These are phyloP conservation scores for Aspergillus sp. DNA, from an alignment of 2,329 filamentous ascomycete species.

Conservation along the genomic window DNA sequence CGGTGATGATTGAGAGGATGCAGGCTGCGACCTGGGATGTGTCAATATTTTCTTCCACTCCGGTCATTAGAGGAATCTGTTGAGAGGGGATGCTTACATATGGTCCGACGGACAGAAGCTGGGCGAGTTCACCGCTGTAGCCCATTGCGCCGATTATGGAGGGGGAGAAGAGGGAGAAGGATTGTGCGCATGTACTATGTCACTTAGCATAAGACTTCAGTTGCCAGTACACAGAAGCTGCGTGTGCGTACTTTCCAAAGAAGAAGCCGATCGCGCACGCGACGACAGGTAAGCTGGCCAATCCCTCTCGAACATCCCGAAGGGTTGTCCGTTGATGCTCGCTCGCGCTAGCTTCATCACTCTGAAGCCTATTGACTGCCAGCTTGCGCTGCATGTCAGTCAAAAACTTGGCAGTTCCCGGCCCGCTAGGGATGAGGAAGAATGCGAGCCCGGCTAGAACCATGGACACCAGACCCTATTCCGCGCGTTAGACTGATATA, in stretches of 20 bases:
- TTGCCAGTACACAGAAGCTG: too few species aligned
- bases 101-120: constrained; percentile 16
- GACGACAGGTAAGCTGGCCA: constrained; percentile 3
- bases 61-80: neutral
- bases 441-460: constrained; percentile 7
- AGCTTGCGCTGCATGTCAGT: constrained; percentile 1
- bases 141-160: constrained; percentile 19
- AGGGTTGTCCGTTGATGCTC: constrained; percentile 5
- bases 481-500: neutral
- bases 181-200: constrained; percentile 11
- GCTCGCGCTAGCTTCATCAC: constrained; percentile 11
- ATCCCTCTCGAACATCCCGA: constrained; percentile 1
- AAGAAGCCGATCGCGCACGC: constrained; percentile 14
- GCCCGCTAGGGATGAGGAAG: neutral
- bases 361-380: constrained; percentile 1
- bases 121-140: constrained; percentile 16
- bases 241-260: constrained; percentile 11
- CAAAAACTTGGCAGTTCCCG: constrained; percentile 4
- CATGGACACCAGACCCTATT: constrained; percentile 8
- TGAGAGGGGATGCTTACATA: neutral
- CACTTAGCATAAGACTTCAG: too few species aligned
- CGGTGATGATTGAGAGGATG: constrained; percentile 4
- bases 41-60: neutral
- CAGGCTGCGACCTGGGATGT: constrained; percentile 7
- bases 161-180: constrained; percentile 18